Percentiles rank a stretch among this genome's conserved stretches.
phyloP scores from a whole-genome alignment of 1,139 yeast species.

The Spathaspora sp. region DNA sequence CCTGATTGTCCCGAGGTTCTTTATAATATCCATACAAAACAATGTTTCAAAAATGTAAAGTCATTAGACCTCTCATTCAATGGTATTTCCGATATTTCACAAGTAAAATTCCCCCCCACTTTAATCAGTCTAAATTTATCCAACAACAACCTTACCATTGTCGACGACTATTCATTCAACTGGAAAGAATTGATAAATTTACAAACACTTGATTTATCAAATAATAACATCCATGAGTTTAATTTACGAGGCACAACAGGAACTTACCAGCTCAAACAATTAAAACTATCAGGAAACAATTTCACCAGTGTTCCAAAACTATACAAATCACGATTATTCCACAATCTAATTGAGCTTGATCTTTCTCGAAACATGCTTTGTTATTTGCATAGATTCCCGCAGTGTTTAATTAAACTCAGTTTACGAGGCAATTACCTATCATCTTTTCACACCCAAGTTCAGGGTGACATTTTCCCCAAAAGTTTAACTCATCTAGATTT shows the following conservation, averaged over 20 bases:
- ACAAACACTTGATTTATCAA: constrained; percentile 20
- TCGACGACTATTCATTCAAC: constrained; percentile 13
- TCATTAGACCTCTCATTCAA: constrained; percentile 25
- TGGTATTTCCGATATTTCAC: constrained; percentile 15
- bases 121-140: constrained; percentile 23
- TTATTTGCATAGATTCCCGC: constrained; percentile 16
- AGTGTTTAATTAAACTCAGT: constrained; percentile 14
- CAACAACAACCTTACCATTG: constrained; percentile 20
- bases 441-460: constrained; percentile 10
- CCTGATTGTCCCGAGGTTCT: neutral
- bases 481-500: constrained; percentile 16
- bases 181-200: constrained; percentile 15
- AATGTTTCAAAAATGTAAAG: constrained; percentile 10
- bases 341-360: constrained; percentile 17
- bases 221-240: constrained; percentile 19
- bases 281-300: constrained; percentile 23
- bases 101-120: constrained; percentile 16
- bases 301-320: constrained; percentile 11
- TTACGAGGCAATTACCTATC: constrained; percentile 23
- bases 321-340: constrained; percentile 12
- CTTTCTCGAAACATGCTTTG: constrained; percentile 25
- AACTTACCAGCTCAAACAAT: constrained; percentile 6
- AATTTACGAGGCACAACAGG: constrained; percentile 4
- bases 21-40: constrained; percentile 9
- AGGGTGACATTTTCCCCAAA: constrained; percentile 14